These are phyloP conservation scores for Gynochthodes officinalis DNA, from an alignment of 257 asterid genomes.

Conservation along the genomic window DNA sequence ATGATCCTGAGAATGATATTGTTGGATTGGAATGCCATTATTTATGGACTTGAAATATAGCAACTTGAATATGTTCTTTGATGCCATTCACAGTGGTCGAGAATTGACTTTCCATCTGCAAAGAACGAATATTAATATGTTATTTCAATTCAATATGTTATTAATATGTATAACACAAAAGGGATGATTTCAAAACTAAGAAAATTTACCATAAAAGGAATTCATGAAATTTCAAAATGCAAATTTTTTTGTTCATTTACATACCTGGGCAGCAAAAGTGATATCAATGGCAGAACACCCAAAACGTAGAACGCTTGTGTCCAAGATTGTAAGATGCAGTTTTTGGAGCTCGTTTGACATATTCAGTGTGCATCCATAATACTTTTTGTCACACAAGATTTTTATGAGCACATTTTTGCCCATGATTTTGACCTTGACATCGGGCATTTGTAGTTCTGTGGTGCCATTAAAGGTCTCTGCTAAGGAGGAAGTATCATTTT, in stretches of 20 bases:
- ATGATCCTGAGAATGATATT: too few relatives aligned
- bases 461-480: neutral
- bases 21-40: neutral
- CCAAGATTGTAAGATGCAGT: constrained; percentile 36
- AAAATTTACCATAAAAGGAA: too few relatives aligned
- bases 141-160: too few relatives aligned
- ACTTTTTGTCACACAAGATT: constrained; percentile 38
- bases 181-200: too few relatives aligned
- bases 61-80: constrained; percentile 4
- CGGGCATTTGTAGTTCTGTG: neutral
- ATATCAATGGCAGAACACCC: constrained; percentile 39
- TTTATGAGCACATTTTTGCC: constrained; percentile 36
- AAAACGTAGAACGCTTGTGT: constrained; percentile 50
- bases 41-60: neutral
- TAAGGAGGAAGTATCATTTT: neutral
- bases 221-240: too few relatives aligned
- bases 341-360: constrained; percentile 41
- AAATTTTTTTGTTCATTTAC: too few relatives aligned
- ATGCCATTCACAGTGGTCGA: neutral
- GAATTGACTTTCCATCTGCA: constrained; percentile 18
- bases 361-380: constrained; percentile 26
- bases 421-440: constrained; percentile 36
- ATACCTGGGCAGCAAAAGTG: constrained; percentile 52
- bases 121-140: neutral
- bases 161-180: too few relatives aligned